These are phyloP conservation scores for Nannochloropsis gaditana DNA, from an alignment of 108 stramenopile species.

Conservation along the genomic window DNA sequence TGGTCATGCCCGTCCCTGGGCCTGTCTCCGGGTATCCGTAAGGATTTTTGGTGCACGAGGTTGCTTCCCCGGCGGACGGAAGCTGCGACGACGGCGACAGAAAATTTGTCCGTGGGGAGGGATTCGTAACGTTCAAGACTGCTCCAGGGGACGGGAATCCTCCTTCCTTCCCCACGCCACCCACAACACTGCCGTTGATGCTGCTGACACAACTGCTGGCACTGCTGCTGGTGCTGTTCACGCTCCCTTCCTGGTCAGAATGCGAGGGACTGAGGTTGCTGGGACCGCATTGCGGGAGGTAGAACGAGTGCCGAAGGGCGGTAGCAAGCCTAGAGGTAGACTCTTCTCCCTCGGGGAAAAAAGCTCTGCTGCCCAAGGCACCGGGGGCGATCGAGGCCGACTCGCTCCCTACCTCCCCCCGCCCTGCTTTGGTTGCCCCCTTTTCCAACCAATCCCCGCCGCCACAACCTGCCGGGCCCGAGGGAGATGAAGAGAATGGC, in stretches of 20 bases:
- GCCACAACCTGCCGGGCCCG: too few species aligned
- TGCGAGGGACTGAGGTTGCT: background rate
- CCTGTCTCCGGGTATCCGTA: background rate
- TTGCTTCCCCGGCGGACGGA: background rate
- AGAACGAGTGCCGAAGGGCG: background rate
- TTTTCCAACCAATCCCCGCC: too few species aligned
- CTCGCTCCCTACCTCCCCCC: too few species aligned
- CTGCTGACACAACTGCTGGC: background rate
- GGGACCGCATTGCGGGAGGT: background rate
- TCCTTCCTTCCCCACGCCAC: background rate
- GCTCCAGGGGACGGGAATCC: background rate
- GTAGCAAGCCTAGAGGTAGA: background rate
- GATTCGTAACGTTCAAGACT: background rate
- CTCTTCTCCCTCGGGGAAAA: background rate
- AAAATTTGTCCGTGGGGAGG: background rate
- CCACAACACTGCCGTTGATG: background rate
- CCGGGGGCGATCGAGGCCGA: too few species aligned
- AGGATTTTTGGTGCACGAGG: background rate
- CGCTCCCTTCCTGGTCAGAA: constrained; percentile 15
- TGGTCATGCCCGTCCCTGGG: background rate
- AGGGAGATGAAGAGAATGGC: too few species aligned
- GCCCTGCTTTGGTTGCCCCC: too few species aligned
- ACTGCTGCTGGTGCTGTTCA: background rate
- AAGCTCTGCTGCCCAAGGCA: background rate
- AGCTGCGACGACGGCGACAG: background rate